Base-by-base conservation (phyloP, 805 yeast genomes). In the Pichia eremophila region DNA sequence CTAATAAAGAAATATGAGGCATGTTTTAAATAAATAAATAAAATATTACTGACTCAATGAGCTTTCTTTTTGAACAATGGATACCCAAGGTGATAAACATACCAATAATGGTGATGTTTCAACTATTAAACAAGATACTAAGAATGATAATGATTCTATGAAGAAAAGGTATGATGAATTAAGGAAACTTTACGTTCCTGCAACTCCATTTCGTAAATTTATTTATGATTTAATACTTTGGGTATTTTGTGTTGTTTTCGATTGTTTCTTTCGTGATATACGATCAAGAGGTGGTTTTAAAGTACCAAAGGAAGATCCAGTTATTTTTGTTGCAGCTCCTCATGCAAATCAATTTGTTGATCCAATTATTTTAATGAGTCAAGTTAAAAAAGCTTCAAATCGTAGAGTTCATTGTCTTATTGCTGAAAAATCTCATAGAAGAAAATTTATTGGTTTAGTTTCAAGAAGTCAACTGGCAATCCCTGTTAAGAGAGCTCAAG, bases 401-500 rank as follows among this genome's bases (percentile, higher is more conserved):
- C 63, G 79, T 50, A 55, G 82, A 35, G 67, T 77, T 39, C 72
- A 78, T 25, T 77, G 77, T 51, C 62, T 77, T 44, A 75, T 77
- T 46, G 83, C 82, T 17, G 77, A 72, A 40, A 73, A 73, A 53
- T 71, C 78, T 12, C 75, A 73, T 58, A 66, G 67, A 40, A 66
- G 67, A 10, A 54, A 51, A 18, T 74, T 85, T 47, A 79, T 93
- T 53, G 96, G 97, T 3, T 68, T 78, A 37, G 67, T 93, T 57
- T 82, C 96, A 2, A 73, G 83, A 46, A 73, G 82, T 51, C 86
- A 87, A 53, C 73, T 83, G 67, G 72, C 96, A 2, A 93, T 93
- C 53, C 96, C 97, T 5, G 99, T 93, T 1, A 82, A 79, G 15
- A 75, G 99, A 56, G 89, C 96, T 3, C 98, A 93, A 63, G 99